Base-by-base conservation (phyloP, 129 eudicot genomes). In the Glebionis coronaria region DNA sequence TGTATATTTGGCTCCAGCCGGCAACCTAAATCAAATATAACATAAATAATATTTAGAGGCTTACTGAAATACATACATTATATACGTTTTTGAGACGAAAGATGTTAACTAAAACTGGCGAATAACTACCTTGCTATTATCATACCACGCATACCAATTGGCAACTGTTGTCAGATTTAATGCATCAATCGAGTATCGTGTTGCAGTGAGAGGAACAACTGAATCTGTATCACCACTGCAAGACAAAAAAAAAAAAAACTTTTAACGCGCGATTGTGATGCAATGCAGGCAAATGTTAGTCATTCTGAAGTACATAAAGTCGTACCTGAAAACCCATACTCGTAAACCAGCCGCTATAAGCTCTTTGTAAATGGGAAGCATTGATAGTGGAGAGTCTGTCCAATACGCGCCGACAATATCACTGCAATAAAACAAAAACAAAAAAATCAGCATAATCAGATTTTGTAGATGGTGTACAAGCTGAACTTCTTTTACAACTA, bases 251-350 rank as follows among this genome's bases (percentile, higher is more conserved):
- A 40, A 49, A 11, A 29, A 0, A 4, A 8, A 1, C 20, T 49
- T n/a, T n/a, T n/a, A n/a, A n/a, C n/a, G n/a, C n/a, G n/a, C n/a
- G n/a, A n/a, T n/a, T n/a, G n/a, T n/a, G n/a, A n/a, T n/a, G n/a
- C n/a, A n/a, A n/a, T n/a, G n/a, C n/a, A n/a, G n/a, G n/a, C n/a
- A 35, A 0, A 35, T 35, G 42, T 35, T 7, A 6, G 7, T 35
- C 42, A 6, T 35, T 35, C 12, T 25, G 29, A 73, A 54, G 5
- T 46, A 47, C 59, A 57, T 19, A 35, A 61, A 31, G 23, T 69
- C 88, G 25, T 72, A 91, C 98, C 97, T 94, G 67, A 82, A 94
- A 16, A 94, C 97, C 99, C 97, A 94, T 74, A 94, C 78, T 62
- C 85, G 76, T 55, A 90, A 56, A 52, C 97, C 97, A 69, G 95